phyloP scores from a whole-genome alignment of 169 alveolate species.

The Amoebophrya sp. region DNA sequence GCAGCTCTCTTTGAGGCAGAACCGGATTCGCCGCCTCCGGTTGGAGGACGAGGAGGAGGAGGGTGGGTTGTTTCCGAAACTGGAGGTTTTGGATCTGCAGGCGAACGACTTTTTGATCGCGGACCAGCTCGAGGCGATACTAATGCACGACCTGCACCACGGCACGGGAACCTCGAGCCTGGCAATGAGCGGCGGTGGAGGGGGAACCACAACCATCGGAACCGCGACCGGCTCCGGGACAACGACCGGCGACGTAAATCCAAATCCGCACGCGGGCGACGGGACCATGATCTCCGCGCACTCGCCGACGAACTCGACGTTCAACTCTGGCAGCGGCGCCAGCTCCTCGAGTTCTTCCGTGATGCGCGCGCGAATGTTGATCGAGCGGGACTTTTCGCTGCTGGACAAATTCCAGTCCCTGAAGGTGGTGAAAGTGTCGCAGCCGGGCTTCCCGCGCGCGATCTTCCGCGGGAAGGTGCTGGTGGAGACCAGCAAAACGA shows the following conservation, averaged over 20 bases:
- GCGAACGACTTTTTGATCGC: not conserved
- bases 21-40: not conserved
- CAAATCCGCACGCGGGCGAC: no score
- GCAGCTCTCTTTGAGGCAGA: not conserved
- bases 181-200: no score
- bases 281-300: no score
- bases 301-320: no score
- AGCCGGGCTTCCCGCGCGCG: not conserved
- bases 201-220: no score
- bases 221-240: not conserved
- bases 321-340: no score
- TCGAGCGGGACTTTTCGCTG: not conserved
- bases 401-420: not conserved
- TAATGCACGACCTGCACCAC: not conserved
- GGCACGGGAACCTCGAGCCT: not conserved
- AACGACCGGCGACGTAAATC: no score
- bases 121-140: not conserved
- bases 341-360: no score
- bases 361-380: no score
- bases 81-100: not conserved
- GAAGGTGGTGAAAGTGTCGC: not conserved
- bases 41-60: not conserved
- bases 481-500: not conserved
- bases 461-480: not conserved
- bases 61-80: not conserved